Conservation (phyloP, 306 rosid species). For the Vigna radiata region DNA sequence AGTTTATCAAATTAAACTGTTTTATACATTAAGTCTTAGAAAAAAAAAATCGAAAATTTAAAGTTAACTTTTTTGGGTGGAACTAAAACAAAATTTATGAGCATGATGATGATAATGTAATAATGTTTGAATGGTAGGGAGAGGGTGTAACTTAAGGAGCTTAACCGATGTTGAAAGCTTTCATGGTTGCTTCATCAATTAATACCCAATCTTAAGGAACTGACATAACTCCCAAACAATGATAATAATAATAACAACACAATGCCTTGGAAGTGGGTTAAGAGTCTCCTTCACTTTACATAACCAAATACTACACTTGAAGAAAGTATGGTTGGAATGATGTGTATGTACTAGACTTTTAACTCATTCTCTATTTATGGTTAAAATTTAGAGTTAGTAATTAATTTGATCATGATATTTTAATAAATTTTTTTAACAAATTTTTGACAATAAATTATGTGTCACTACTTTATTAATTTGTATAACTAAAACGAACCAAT, state of each 20-base stretch:
- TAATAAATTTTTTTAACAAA: too few species aligned
- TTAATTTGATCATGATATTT: too few species aligned
- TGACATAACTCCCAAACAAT: constrained; percentile 17
- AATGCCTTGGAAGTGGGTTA: constrained; percentile 42
- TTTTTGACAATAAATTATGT: too few species aligned
- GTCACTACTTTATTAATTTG: too few species aligned
- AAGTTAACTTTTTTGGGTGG: not conserved
- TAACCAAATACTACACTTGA: constrained; percentile 4
- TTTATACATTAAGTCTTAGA: too few species aligned
- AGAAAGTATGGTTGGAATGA: not conserved
- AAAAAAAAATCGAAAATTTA: too few species aligned
- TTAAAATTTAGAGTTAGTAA: not conserved
- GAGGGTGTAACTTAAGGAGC: too few species aligned
- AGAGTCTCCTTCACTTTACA: constrained; percentile 20
- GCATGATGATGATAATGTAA: not conserved
- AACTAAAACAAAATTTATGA: not conserved
- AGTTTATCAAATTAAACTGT: too few species aligned
- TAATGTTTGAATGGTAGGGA: constrained; percentile 19
- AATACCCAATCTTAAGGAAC: constrained; percentile 32
- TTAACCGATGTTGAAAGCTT: not conserved
- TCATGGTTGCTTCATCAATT: constrained; percentile 19
- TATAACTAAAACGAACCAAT: too few species aligned
- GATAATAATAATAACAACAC: not conserved
- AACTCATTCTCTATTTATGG: not conserved
- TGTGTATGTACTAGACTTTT: not conserved